Evolutionary conservation across 306 rosid species (phyloP), one percentile per base, ranked within the genome.

Genomic region (Pyrus pyrifolia): DNA sequence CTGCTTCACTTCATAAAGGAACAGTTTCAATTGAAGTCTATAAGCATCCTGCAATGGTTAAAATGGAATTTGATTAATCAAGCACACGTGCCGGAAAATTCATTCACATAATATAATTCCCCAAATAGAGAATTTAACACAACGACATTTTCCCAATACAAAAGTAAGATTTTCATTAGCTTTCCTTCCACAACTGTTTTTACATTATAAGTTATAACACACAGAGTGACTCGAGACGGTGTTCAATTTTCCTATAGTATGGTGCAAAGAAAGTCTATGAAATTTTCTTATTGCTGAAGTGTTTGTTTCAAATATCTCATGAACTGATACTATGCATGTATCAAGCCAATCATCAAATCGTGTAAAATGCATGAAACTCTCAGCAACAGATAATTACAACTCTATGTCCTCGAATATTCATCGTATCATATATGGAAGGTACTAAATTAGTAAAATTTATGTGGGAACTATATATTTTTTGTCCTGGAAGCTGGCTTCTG

Each of bases 1-100:
- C 76, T 95, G 99, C 92, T 91, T 95, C 82, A 94, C 97, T 88
- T 95, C 97, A 83, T 90, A 95, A 30, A 95, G 97, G 84, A 95
- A 95, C 49, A 92, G 71, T 81, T 95, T 95, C 86, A 95, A 83
- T 82, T 95, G 97, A 81, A 92, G 98, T 72, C 99, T 91, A 78
- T 92, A 95, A n/a, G 97, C 99, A 74, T 95, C 97, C 98, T 96
- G 93, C 33, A 79, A 38, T 71, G 70, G 70, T 58, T 25, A 31
- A 76, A 84, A 76, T 23, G 70, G 25, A 55, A 75, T 66, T 77
- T 40, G 42, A 59, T 67, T 38, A 69, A 42, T 77, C 21, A 21
- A 10, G 45, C 55, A 0, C 55, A 49, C 55, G 4, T 15, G 55
- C 55, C 3, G 1, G 53, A 18, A 49, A 49, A 49, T 18, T 2